Base-by-base conservation (phyloP, 192 early-diverging fungal species). In the Coemansia sp. region DNA sequence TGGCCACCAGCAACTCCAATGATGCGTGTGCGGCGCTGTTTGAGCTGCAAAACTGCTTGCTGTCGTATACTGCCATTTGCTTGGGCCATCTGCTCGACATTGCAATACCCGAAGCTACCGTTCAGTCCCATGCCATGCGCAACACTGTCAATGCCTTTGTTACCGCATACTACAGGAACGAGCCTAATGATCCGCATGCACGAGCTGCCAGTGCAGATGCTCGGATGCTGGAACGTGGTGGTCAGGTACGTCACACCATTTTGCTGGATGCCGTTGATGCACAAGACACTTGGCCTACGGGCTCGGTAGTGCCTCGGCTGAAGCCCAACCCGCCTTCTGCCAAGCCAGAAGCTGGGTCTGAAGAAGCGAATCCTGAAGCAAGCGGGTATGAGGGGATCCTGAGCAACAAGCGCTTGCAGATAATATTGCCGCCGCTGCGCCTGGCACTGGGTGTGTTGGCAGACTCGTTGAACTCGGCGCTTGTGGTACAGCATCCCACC, bases 401-500 rank as follows among this genome's bases (percentile, higher is more conserved):
- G 54, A 34, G 21, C 20, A 51, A 43, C n/a, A 10, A 58, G 32
- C 57, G 63, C 3, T 2, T 72, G 43, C 69, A 60, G 15, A 62
- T 63, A 21, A 15, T 60, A 12, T 15, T 66, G 31, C 69, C 59
- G n/a, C 34, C 52, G 15, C 20, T 72, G 30, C 38, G 26, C 0
- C n/a, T 40, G 7, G 30, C 40, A 40, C 34, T 72, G 7, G 40
- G 44, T 12, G 42, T 42, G 44, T 21, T 72, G 58, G 63, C 58
- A 0, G 69, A 72, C 39, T 58, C 64, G 42, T 55, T 72, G 16
- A 44, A 53, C 18, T 53, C 58, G 10, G 59, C 53, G 5, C 32
- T 72, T 28, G 18, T 53, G 30, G 47, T 72, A 17, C 69, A 72
- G 51, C 52, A 64, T 37, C 69, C 69, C 5, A 11, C 28, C 10